Percentiles rank a stretch among this genome's conserved stretches.
Evolutionary conservation across 2,329 filamentous ascomycete species (phyloP).

Genomic region (Magnaporthiopsis poae): DNA sequence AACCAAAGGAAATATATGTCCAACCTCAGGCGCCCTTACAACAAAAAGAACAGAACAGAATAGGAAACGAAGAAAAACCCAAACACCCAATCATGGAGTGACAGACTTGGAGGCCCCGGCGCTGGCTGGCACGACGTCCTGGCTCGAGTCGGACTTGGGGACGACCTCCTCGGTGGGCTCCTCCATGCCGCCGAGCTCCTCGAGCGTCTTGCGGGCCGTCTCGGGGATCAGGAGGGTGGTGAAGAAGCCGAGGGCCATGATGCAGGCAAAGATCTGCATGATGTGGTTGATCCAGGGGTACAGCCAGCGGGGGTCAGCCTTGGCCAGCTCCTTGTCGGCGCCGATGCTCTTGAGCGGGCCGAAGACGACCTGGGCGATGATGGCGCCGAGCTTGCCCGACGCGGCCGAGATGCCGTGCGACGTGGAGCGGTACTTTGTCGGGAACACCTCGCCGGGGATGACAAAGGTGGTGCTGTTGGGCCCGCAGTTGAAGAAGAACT

Average conservation of each 20-base stretch:
- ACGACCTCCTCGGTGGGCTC: background rate
- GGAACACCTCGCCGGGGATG: conserved; percentile 47
- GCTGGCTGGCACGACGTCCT: background rate
- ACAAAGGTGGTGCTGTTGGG: conserved; percentile 50
- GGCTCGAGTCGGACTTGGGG: background rate
- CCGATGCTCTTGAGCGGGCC: conserved; percentile 40
- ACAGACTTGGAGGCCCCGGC: background rate
- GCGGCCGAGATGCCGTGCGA: conserved; percentile 49
- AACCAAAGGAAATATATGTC: background rate
- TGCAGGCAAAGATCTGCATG: conserved; percentile 63
- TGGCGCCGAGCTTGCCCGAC: conserved; percentile 45
- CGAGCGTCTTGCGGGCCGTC: conserved; percentile 65
- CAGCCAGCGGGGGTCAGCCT: conserved; percentile 19
- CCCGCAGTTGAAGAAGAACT: conserved; percentile 52
- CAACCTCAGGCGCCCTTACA: background rate
- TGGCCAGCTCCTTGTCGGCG: conserved; percentile 23
- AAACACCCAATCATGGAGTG: background rate
- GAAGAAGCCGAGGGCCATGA: conserved; percentile 65
- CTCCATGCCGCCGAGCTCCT: conserved; percentile 37
- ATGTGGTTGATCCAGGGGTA: conserved; percentile 67
- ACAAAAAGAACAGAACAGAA: background rate
- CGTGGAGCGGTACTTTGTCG: conserved; percentile 46
- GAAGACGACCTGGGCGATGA: conserved; percentile 49
- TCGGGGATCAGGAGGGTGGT: conserved; percentile 63
- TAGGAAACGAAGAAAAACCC: background rate